phyloP scores from a whole-genome alignment of 768 basidiomycete genomes.

The Nidularia sp. region DNA sequence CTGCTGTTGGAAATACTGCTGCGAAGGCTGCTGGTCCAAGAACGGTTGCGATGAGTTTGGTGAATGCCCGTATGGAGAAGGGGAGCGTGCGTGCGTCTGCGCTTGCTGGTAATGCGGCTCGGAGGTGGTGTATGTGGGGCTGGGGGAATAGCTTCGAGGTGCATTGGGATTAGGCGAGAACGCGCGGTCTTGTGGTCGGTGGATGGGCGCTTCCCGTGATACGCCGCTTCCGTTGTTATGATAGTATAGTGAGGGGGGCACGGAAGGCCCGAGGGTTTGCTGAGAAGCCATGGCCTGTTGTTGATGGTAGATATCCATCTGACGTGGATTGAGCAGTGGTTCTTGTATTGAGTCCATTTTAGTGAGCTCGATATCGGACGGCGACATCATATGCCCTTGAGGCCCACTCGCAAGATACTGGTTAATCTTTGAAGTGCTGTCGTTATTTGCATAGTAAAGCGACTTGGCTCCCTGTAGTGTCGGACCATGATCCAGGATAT shows the following conservation, averaged over 20 bases:
- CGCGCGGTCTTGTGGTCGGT: slow-evolving; percentile 48
- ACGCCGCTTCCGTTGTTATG: slow-evolving; percentile 47
- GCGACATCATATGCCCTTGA: slow-evolving; percentile 11
- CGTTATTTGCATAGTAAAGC: slow-evolving; percentile 29
- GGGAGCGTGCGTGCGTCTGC: neutral
- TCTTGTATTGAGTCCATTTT: slow-evolving; percentile 56
- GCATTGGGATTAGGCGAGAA: slow-evolving; percentile 44
- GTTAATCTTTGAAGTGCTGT: slow-evolving; percentile 41
- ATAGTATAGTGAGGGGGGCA: slow-evolving; percentile 40
- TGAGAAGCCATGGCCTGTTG: slow-evolving; percentile 31
- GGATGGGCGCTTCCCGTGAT: slow-evolving; percentile 54
- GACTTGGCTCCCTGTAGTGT: slow-evolving; percentile 38
- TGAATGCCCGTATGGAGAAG: too few relatives aligned
- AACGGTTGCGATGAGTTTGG: slow-evolving; percentile 9
- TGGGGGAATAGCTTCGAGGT: slow-evolving; percentile 32
- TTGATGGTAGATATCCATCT: slow-evolving; percentile 21
- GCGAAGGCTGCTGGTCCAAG: slow-evolving; percentile 14
- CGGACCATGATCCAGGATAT: slow-evolving; percentile 43
- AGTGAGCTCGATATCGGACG: slow-evolving; percentile 46
- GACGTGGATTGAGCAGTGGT: slow-evolving; percentile 47
- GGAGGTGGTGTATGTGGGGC: slow-evolving; percentile 27
- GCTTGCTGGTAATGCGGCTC: slow-evolving; percentile 12
- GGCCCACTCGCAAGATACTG: slow-evolving; percentile 53
- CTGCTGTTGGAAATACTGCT: slow-evolving; percentile 22
- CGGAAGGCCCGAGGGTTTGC: slow-evolving; percentile 32